Base-by-base conservation (phyloP, 2,329 filamentous ascomycete genomes). In the Chrysosporium keratinophilum region DNA sequence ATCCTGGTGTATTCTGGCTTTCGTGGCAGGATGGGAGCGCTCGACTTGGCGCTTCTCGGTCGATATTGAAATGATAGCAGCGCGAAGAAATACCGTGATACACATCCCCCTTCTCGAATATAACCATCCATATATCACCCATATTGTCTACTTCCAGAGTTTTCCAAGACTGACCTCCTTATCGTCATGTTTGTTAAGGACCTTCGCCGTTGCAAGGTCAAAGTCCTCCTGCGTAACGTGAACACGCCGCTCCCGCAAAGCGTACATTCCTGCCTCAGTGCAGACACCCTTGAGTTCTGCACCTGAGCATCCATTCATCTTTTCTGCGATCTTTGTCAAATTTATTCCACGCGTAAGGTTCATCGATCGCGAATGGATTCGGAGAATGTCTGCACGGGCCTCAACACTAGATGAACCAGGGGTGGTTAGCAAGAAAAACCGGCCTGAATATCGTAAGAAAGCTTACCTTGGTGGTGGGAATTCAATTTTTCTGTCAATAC, bases 201-300 rank as follows among this genome's bases (percentile, higher is more conserved):
- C 91, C 86, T 98, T 98, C 69, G 93, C 93, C 5, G 93, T 98
- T 34, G 93, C 93, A 58, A 98, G 79, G 71, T 98, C 93, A 70
- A 98, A 98, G 73, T 98, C 93, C 74, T 98, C 93, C 71, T 98
- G 93, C 37, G 93, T 98, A 61, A 98, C 93, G 70, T 98, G 93
- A 56, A 98, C 91, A 73, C 93, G 84, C 67, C 93, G 80, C 76
- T 98, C 93, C 63, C 93, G 84, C 60, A 98, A 78, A 12, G 93
- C 93, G 68, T 93, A 98, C 93, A 98, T 98, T 64, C 93, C 93
- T 2, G 93, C 89, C 73, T 98, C 93, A 44, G 93, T 98, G 71
- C 93, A 98, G 46, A 98, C 93, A 76, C 93, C 93, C 82, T 98
- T 98, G 63, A 98, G 74, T 74, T 98, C 93, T 52, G 93, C 93